Percentiles rank a stretch among this genome's conserved stretches.
phyloP scores from a whole-genome alignment of 306 rosid species.

The Cucurbita maxima region DNA sequence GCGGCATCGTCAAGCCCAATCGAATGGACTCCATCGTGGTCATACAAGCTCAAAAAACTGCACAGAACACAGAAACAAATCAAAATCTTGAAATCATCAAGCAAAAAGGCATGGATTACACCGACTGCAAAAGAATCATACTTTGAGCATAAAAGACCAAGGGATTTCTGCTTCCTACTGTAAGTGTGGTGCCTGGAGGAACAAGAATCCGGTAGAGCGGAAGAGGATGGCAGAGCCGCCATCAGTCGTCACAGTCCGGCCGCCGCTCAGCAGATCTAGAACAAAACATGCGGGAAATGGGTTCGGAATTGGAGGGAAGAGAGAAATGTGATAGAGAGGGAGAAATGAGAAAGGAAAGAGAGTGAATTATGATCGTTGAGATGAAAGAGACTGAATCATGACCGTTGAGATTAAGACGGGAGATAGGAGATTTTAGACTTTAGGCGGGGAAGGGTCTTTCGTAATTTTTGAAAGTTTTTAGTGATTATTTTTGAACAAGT shows the following conservation, averaged over 20 bases:
- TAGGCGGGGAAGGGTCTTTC: not conserved
- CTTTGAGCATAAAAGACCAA: conserved; percentile 56
- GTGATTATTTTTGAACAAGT: conserved; percentile 14
- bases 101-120: not conserved
- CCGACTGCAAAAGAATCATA: not conserved
- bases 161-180: conserved; percentile 51
- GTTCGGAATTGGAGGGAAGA: conserved; percentile 17
- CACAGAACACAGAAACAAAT: not conserved
- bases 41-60: conserved; percentile 65
- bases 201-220: conserved; percentile 17
- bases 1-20: conserved; percentile 96
- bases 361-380: not conserved
- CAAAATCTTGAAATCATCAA: not conserved
- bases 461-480: not conserved
- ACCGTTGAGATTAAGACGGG: not conserved
- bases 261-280: conserved; percentile 2
- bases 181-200: conserved; percentile 30
- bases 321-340: not conserved
- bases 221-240: conserved; percentile 27
- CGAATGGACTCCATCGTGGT: conserved; percentile 41
- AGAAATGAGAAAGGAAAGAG: not conserved
- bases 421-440: not conserved
- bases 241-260: conserved; percentile 13
- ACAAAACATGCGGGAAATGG: not conserved
- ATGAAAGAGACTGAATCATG: not conserved